Conservation (phyloP, 441 rosid species). For the Biscutella auriculata region DNA sequence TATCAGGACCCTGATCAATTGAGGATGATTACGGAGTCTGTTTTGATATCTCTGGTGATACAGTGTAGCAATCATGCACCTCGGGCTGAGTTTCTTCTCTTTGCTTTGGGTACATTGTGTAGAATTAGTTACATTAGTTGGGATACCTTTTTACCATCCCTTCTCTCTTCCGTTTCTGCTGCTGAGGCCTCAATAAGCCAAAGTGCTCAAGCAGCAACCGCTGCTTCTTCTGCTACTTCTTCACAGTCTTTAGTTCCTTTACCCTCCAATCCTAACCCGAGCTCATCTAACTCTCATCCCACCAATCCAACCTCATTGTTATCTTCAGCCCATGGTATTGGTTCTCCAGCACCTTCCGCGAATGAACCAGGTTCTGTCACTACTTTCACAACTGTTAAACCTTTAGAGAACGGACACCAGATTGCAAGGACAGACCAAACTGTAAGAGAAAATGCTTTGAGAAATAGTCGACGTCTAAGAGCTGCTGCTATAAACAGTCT, state of each 20-base stretch:
- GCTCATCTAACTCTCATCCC: neutral
- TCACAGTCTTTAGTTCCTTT: conserved; percentile 51
- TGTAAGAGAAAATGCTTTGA: conserved; percentile 42
- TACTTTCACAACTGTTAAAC: conserved; percentile 28
- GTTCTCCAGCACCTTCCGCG: conserved; percentile 63
- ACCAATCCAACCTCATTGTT: conserved; percentile 22
- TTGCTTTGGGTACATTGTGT: conserved; percentile 68
- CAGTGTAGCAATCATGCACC: conserved; percentile 83
- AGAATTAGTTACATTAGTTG: conserved; percentile 71
- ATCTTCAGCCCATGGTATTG: conserved; percentile 63
- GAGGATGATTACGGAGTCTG: conserved; percentile 70
- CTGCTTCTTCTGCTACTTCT: conserved; percentile 46
- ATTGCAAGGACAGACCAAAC: conserved; percentile 33
- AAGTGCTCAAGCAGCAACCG: conserved; percentile 42
- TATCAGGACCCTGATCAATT: conserved; percentile 83
- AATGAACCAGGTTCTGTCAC: conserved; percentile 47
- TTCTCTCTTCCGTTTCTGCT: conserved; percentile 74
- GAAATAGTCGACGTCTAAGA: conserved; percentile 40
- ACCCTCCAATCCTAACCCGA: conserved; percentile 37
- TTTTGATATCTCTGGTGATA: conserved; percentile 66
- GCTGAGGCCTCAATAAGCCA: conserved; percentile 58
- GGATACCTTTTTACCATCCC: conserved; percentile 75
- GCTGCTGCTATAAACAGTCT: conserved; percentile 65
- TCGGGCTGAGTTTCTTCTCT: conserved; percentile 84
- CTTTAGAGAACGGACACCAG: conserved; percentile 46